These are phyloP conservation scores for Citeromyces matritensis DNA, from an alignment of 805 yeast species.

Conservation along the genomic window DNA sequence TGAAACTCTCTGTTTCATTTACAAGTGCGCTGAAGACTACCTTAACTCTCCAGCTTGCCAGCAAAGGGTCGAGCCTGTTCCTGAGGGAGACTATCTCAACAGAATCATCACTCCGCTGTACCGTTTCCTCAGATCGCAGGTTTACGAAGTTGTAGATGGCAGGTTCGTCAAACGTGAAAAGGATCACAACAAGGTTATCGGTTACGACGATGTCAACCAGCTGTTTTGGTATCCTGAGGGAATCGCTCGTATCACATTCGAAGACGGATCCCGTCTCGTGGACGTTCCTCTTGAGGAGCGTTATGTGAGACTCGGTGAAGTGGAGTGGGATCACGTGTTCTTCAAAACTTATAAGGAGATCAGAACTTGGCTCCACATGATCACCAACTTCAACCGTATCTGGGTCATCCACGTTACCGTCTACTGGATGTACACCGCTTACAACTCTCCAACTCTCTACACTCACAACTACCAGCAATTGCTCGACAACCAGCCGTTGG, in stretches of 20 bases:
- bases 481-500: conserved; percentile 71
- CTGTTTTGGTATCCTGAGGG: conserved; percentile 99
- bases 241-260: conserved; percentile 79
- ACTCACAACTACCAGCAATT: conserved; percentile 79
- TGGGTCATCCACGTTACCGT: conserved; percentile 88
- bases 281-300: conserved; percentile 87
- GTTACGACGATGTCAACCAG: conserved; percentile 98
- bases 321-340: conserved; percentile 82
- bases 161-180: conserved; percentile 74
- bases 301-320: conserved; percentile 79
- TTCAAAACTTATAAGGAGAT: conserved; percentile 92
- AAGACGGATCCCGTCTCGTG: conserved; percentile 84
- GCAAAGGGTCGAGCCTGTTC: conserved; percentile 70
- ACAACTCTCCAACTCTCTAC: conserved; percentile 82
- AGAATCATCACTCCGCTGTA: conserved; percentile 87
- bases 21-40: conserved; percentile 90
- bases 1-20: conserved; percentile 85
- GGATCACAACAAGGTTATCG: conserved; percentile 69
- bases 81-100: conserved; percentile 85
- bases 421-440: conserved; percentile 93
- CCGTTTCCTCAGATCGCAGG: conserved; percentile 65
- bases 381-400: conserved; percentile 94
- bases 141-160: conserved; percentile 69
- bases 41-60: conserved; percentile 81
- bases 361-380: conserved; percentile 93